Evolutionary conservation across 768 basidiomycete species (phyloP), one percentile per base, ranked within the genome.

Genomic region (Daedaleopsis sinensis): DNA sequence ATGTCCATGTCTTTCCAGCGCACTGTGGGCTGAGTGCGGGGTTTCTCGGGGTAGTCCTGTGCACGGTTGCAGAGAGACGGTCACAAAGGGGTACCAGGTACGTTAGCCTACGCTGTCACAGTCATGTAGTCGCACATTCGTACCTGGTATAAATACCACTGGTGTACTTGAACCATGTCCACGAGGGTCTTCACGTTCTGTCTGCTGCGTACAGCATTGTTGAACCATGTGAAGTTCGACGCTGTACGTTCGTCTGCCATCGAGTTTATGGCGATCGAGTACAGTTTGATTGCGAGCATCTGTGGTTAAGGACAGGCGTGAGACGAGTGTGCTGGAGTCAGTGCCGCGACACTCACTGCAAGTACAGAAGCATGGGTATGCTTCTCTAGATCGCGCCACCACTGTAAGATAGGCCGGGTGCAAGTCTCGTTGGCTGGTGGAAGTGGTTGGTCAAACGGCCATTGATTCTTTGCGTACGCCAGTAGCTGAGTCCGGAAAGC

Each of bases 231-330:
- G 27, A 64, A 57, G 18, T 37, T 54, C 16, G 63, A 64, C 15
- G 44, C 54, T 5, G 63, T 64, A 2, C 63, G 48, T 38, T 64
- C 63, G 12, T 64, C 63, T 9, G 63, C 55, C 59, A 64, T 64
- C 19, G 63, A 64, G 48, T 64, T 59, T 4, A 59, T 55, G 9
- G 55, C 52, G 18, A 60, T 52, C 3, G 63, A 60, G 55, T 55
- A 64, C 12, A 60, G 37, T 52, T 64, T 64, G 51, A 60, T 61
- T 21, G 63, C 63, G 13, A 64, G 50, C 16, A 52, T 47, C 63
- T 64, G 32, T 43, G 0, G n/a, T n/a, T 18, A 13, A 39, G 3
- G 36, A 13, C 16, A 15, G 52, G 19, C 38, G 47, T 8, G 37
- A 38, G 15, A 38, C 37, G 15, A n/a, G n/a, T 38, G 15, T 8